Conservation (phyloP, 192 early-diverging fungal species). For the Fimicolochytrium jonesii region DNA sequence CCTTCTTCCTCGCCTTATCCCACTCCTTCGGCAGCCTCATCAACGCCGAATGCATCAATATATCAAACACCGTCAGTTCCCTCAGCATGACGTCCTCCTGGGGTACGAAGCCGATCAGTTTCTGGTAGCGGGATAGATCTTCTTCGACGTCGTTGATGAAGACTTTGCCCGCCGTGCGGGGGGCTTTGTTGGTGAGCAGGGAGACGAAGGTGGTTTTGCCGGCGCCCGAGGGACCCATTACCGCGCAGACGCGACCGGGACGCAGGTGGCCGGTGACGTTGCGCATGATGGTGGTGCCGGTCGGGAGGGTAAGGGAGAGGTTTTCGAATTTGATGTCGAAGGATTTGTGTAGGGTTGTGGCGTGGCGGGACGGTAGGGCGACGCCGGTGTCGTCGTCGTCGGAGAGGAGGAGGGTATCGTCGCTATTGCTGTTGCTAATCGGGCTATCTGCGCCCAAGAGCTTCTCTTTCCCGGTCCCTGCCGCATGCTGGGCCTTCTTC, state of each 20-base stretch:
- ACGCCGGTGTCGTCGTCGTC: too few species aligned
- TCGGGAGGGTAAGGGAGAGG: constrained; percentile 32
- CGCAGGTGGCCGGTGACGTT: constrained; percentile 55
- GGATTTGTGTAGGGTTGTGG: constrained; percentile 25
- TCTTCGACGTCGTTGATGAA: constrained; percentile 55
- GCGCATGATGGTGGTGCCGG: constrained; percentile 52
- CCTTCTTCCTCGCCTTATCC: constrained; percentile 38
- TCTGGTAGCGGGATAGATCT: constrained; percentile 56
- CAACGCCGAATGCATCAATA: constrained; percentile 61
- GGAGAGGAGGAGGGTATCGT: too few species aligned
- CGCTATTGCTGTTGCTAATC: too few species aligned
- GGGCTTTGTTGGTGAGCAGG: constrained; percentile 60
- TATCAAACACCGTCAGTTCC: constrained; percentile 64
- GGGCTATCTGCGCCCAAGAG: too few species aligned
- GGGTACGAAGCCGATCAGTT: constrained; percentile 69
- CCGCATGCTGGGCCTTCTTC: too few species aligned
- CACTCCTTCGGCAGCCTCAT: constrained; percentile 56
- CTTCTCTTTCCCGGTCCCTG: too few species aligned
- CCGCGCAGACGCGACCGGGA: constrained; percentile 54
- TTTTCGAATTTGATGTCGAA: constrained; percentile 60
- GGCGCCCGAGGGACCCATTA: constrained; percentile 52
- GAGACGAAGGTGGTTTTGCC: constrained; percentile 60
- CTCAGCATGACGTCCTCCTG: constrained; percentile 69
- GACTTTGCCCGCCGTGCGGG: constrained; percentile 49
- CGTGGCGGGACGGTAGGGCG: too few species aligned